Conservation (phyloP, 768 basidiomycete genomes). For the Rhodotorula toruloides region DNA sequence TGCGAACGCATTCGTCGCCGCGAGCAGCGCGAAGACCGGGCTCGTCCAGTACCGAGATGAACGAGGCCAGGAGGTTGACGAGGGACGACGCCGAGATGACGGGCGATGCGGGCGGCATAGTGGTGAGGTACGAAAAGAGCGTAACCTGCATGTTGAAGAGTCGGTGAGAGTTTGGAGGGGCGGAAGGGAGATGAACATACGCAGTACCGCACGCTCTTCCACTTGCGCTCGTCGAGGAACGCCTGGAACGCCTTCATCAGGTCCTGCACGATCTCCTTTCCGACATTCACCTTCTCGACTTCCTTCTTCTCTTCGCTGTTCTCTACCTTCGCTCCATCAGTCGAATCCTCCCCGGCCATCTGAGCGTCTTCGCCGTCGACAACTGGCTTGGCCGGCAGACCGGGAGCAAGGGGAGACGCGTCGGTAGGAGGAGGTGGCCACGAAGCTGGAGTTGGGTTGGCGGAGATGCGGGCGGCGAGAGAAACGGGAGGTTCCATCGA, state of each 20-base stretch:
- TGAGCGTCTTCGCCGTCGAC: background rate
- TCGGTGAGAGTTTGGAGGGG: slow-evolving; percentile 1
- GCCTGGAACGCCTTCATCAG: slow-evolving; percentile 86
- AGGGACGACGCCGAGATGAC: slow-evolving; percentile 72
- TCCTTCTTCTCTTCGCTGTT: slow-evolving; percentile 45
- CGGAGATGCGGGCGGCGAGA: slow-evolving; percentile 18
- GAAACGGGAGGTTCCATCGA: background rate
- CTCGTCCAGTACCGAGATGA: slow-evolving; percentile 79
- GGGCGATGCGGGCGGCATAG: slow-evolving; percentile 49
- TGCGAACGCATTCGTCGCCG: slow-evolving; percentile 71
- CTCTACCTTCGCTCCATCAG: background rate
- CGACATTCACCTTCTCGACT: slow-evolving; percentile 51
- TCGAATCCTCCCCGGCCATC: slow-evolving; percentile 10
- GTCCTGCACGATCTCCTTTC: slow-evolving; percentile 73
- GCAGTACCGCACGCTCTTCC: slow-evolving; percentile 78
- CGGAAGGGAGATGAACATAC: slow-evolving; percentile 32
- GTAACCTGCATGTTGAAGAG: slow-evolving; percentile 61
- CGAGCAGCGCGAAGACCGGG: slow-evolving; percentile 81
- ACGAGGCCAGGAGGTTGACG: slow-evolving; percentile 71
- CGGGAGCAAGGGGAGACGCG: background rate
- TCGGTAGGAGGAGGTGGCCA: background rate
- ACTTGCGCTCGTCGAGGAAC: slow-evolving; percentile 79
- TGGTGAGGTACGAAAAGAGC: slow-evolving; percentile 82
- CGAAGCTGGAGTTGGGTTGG: background rate
- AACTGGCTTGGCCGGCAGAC: slow-evolving; percentile 16